These are phyloP conservation scores for Melanomma pulvis-pyrius DNA, from an alignment of 495 filamentous ascomycete genomes.

Conservation along the genomic window DNA sequence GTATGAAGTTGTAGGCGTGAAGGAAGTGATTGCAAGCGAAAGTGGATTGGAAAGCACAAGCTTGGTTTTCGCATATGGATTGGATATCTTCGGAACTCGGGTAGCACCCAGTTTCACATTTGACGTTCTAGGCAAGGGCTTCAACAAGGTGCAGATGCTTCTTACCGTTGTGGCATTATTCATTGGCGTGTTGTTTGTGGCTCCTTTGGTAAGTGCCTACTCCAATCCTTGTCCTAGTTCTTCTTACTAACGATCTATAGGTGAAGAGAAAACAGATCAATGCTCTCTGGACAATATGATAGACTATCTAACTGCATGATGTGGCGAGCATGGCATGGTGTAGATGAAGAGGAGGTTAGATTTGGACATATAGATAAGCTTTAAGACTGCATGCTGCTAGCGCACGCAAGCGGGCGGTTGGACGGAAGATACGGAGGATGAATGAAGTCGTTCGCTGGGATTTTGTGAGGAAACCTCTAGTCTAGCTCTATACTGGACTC, in stretches of 20 bases:
- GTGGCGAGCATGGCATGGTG: background rate
- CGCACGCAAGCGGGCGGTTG: background rate
- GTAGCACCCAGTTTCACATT: constrained; percentile 84
- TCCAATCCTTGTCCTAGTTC: background rate
- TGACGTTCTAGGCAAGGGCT: constrained; percentile 89
- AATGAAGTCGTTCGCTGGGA: no score
- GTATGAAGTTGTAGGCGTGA: constrained; percentile 76
- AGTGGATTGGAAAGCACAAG: constrained; percentile 90
- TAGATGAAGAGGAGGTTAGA: background rate
- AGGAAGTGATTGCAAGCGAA: constrained; percentile 70
- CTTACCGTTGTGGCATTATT: constrained; percentile 77
- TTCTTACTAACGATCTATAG: constrained; percentile 38
- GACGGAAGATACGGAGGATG: no score
- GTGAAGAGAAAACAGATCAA: constrained; percentile 60
- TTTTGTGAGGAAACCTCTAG: no score
- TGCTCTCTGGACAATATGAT: constrained; percentile 49
- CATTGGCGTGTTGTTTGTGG: constrained; percentile 71
- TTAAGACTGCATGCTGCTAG: background rate
- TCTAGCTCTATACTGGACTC: background rate
- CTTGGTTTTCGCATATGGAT: constrained; percentile 84
- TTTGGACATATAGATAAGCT: background rate
- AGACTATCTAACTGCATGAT: background rate
- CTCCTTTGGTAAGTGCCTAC: constrained; percentile 71
- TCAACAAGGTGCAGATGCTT: constrained; percentile 84
- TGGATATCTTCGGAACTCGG: constrained; percentile 85